Percentiles rank a stretch among this genome's conserved stretches.
Conservation (phyloP, 352 stramenopile genomes). For the Plasmopara muralis region DNA sequence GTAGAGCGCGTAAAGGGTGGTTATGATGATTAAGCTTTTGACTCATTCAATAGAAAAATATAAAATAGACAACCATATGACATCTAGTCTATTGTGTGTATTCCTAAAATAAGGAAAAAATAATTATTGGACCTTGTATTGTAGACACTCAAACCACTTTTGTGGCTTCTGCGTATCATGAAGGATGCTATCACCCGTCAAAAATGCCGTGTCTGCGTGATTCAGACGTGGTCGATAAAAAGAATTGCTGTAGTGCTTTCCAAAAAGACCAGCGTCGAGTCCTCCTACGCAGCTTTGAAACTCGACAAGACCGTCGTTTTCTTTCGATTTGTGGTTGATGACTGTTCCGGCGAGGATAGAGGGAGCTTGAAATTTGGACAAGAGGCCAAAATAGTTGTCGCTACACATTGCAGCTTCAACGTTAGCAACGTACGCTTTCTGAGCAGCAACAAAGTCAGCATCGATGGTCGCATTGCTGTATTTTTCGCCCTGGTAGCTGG, state of each 20-base stretch:
- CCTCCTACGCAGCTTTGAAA: conserved; percentile 29
- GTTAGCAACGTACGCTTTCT: conserved; percentile 19
- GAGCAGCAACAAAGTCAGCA: conserved; percentile 5
- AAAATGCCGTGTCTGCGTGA: conserved; percentile 32
- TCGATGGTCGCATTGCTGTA: conserved; percentile 6
- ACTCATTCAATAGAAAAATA: too few relatives aligned
- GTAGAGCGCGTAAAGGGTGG: too few relatives aligned
- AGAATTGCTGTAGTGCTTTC: conserved; percentile 9
- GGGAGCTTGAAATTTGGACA: conserved; percentile 15
- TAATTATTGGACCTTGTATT: background rate
- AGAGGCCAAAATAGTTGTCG: conserved; percentile 20
- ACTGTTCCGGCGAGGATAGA: conserved; percentile 10
- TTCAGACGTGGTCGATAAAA: conserved; percentile 32
- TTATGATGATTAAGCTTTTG: too few relatives aligned
- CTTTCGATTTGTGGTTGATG: conserved; percentile 21
- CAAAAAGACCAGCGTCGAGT: conserved; percentile 19
- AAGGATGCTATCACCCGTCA: conserved; percentile 24
- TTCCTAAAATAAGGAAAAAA: too few relatives aligned
- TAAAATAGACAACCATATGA: too few relatives aligned
- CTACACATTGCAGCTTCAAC: conserved; percentile 30
- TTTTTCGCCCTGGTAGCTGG: conserved; percentile 8
- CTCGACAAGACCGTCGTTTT: conserved; percentile 25
- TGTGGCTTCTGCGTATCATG: conserved; percentile 19
- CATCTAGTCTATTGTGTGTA: too few relatives aligned
- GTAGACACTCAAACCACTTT: conserved; percentile 34